Evolutionary conservation across 495 filamentous ascomycete genomes (phyloP).

Genomic region (Durotheca rogersii): DNA sequence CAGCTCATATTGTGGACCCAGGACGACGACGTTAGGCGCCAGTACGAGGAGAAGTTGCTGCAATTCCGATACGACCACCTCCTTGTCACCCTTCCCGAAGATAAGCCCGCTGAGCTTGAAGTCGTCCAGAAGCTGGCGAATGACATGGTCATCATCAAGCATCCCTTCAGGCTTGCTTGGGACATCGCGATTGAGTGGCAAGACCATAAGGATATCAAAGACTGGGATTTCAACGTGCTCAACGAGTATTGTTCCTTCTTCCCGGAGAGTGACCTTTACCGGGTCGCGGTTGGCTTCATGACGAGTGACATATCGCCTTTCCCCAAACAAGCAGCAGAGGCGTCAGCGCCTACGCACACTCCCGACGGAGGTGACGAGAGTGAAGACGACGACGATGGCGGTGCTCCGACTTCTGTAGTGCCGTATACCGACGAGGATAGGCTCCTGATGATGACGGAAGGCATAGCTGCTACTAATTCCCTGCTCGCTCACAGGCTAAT

Average conservation of each 20-base stretch:
- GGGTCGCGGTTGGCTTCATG: conserved; percentile 77
- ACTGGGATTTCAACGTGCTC: conserved; percentile 74
- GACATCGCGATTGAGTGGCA: conserved; percentile 86
- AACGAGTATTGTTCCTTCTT: conserved; percentile 81
- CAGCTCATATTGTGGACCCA: conserved; percentile 85
- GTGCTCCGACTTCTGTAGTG: conserved; percentile 48
- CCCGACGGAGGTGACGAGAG: conserved; percentile 39
- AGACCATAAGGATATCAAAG: conserved; percentile 66
- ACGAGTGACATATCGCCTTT: conserved; percentile 85
- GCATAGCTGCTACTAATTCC: conserved; percentile 71
- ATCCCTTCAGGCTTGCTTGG: conserved; percentile 90
- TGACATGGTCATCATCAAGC: conserved; percentile 94
- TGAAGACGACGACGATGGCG: conserved; percentile 56
- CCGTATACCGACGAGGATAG: conserved; percentile 68
- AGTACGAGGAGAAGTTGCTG: conserved; percentile 89
- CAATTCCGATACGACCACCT: conserved; percentile 76
- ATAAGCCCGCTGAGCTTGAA: conserved; percentile 67
- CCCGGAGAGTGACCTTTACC: conserved; percentile 75
- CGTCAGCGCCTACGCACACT: conserved; percentile 17
- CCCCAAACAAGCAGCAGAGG: conserved; percentile 41
- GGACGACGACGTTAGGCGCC: conserved; percentile 79
- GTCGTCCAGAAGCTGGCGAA: conserved; percentile 72
- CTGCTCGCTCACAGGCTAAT: conserved; percentile 81
- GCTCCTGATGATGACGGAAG: conserved; percentile 79
- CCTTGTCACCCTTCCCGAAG: conserved; percentile 58